Conservation (phyloP, 1,284 basidiomycete species). For the Cutaneotrichosporon mucoides region DNA sequence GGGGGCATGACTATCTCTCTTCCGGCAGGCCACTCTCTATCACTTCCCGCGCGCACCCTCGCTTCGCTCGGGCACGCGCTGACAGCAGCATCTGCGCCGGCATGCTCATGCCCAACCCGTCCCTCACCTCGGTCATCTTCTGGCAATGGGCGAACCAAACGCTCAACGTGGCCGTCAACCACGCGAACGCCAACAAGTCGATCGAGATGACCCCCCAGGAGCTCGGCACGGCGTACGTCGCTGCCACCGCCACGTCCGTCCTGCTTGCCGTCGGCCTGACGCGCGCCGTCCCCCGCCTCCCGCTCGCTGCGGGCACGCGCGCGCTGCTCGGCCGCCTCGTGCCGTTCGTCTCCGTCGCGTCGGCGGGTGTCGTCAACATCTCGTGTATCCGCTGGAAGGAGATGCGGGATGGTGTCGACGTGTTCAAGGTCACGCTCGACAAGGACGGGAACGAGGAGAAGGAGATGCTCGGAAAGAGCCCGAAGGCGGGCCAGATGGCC, state of each 20-base stretch:
- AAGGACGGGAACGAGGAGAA: slow-evolving; percentile 36
- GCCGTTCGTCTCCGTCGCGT: slow-evolving; percentile 55
- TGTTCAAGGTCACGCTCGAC: slow-evolving; percentile 44
- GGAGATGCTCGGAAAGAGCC: slow-evolving; percentile 49
- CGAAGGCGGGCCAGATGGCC: slow-evolving; percentile 52
- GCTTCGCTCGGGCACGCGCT: not conserved
- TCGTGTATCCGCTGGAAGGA: slow-evolving; percentile 57
- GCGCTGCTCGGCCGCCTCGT: slow-evolving; percentile 51
- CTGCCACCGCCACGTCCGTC: slow-evolving; percentile 54
- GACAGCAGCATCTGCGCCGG: slow-evolving; percentile 32
- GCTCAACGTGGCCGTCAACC: slow-evolving; percentile 49
- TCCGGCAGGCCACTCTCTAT: no score
- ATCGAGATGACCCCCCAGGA: slow-evolving; percentile 52
- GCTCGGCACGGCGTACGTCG: slow-evolving; percentile 52
- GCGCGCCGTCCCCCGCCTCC: slow-evolving; percentile 50
- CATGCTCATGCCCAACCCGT: slow-evolving; percentile 52
- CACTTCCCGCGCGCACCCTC: no score
- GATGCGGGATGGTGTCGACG: slow-evolving; percentile 54
- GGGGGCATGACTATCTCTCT: no score
- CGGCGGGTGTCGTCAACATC: slow-evolving; percentile 54
- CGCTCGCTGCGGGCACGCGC: slow-evolving; percentile 34
- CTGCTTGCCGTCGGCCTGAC: slow-evolving; percentile 54
- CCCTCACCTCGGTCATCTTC: slow-evolving; percentile 49
- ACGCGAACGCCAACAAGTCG: slow-evolving; percentile 53
- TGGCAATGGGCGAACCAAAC: slow-evolving; percentile 58